phyloP scores from a whole-genome alignment of 23 red algal genomes.

The Gracilaria domingensis region DNA sequence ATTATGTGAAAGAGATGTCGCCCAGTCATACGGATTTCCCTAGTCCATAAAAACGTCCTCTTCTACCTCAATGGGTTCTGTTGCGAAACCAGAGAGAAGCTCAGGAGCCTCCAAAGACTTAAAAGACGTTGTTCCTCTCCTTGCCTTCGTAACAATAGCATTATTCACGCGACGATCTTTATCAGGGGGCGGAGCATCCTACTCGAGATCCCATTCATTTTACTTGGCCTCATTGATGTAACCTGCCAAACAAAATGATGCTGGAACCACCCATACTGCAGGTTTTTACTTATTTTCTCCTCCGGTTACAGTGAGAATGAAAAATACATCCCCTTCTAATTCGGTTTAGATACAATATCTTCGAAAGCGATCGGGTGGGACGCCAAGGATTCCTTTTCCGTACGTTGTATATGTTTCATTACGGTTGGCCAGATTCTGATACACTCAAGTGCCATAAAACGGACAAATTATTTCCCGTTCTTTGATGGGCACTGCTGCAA shows the following conservation, averaged over 20 bases:
- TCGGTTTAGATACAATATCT: background rate
- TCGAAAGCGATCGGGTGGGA: background rate
- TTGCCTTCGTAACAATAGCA: too few species aligned
- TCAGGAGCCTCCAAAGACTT: background rate
- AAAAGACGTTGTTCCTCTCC: background rate
- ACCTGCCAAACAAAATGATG: background rate
- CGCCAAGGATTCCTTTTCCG: conserved; percentile 15
- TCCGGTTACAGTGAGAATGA: background rate
- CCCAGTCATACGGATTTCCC: background rate
- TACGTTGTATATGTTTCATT: background rate
- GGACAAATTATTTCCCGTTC: background rate
- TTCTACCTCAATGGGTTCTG: background rate
- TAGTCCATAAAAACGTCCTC: background rate
- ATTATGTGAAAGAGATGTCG: background rate
- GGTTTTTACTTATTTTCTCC: background rate
- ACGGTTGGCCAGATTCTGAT: background rate
- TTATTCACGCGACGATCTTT: too few species aligned
- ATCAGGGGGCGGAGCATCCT: background rate
- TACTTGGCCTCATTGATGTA: conserved; percentile 6
- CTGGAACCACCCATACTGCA: background rate
- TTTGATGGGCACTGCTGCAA: background rate
- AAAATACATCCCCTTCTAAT: conserved; percentile 6
- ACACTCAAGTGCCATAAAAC: background rate
- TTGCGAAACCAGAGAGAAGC: background rate
- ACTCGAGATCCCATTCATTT: background rate